Base-by-base conservation (phyloP, 768 basidiomycete genomes). In the Lentinus brumalis region DNA sequence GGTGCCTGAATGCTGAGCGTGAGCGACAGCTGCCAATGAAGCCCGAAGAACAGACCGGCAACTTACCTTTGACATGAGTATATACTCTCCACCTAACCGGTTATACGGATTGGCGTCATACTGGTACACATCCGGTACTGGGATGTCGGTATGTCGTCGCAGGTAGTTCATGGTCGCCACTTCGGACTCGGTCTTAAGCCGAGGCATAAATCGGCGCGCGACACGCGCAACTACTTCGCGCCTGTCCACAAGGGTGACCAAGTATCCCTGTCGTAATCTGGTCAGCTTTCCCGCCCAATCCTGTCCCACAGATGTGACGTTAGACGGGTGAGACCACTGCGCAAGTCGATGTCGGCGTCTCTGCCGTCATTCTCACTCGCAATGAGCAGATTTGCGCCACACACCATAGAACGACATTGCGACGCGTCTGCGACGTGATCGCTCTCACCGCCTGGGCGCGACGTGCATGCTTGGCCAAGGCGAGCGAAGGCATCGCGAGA, bases 31-130 rank as follows among this genome's bases (percentile, higher is more conserved):
- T 18, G 18, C 45, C 35, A 21, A 32, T 75, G 30, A 10, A 11
- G 16, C 31, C 40, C 11, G 14, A 26, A 26, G 21, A 26, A 26
- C 5, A 35, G 4, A 39, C 18, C 21, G 21, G 15, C 21, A 18
- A 8, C 82, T 46, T 62, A 89, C 91, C 84, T 88, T 92, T 56
- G 89, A 89, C 92, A 94, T 92, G 62, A 94, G 71, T 64, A 94
- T 91, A 66, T 87, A 94, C 73, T 94, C 92, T 18, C 89, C 89
- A 0, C 91, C 92, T 31, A 94, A 79, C 12, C 89, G 85, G 70
- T 94, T 94, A 71, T 85, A 91, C 9, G 91, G 92, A 68, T 92
- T 92, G 0, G 91, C 81, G 67, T 94, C 91, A 71, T 89, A 88
- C 71, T 85, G 83, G 62, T 88, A 89, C 5, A 94, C 84, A 32